phyloP scores from a whole-genome alignment of 176 grass and related monocot genomes.

The Tillandsia fasciculata region DNA sequence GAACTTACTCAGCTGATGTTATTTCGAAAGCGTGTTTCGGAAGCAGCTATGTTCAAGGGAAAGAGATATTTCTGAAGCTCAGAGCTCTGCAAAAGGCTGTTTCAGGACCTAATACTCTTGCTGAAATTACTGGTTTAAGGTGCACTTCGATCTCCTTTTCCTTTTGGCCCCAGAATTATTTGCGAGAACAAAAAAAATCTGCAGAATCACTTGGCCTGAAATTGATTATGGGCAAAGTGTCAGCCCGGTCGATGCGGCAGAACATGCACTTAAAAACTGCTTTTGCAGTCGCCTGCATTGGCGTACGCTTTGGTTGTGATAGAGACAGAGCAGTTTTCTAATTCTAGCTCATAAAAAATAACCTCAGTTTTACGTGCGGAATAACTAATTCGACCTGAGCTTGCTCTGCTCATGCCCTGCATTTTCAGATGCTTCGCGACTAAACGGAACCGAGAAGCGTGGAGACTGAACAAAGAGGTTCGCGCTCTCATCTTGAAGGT shows the following conservation, averaged over 20 bases:
- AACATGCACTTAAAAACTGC: no score
- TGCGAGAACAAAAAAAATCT: no score
- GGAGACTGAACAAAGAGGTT: conserved; percentile 77
- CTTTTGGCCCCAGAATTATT: background rate
- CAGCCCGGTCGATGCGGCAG: no score
- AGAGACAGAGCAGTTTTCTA: no score
- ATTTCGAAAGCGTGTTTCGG: conserved; percentile 91
- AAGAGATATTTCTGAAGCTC: conserved; percentile 76
- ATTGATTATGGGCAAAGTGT: no score
- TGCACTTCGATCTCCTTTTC: conserved; percentile 10
- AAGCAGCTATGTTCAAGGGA: conserved; percentile 84
- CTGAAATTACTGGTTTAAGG: conserved; percentile 86
- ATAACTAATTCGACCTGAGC: background rate
- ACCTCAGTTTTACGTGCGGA: no score
- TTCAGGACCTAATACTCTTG: conserved; percentile 67
- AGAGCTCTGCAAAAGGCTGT: conserved; percentile 73
- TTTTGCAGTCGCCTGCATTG: no score
- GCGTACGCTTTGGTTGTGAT: no score
- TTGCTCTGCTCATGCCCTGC: background rate
- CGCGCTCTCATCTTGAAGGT: conserved; percentile 60
- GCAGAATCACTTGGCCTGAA: no score
- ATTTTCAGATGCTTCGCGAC: conserved; percentile 44
- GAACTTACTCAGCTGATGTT: conserved; percentile 83
- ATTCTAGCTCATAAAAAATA: no score
- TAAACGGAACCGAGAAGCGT: conserved; percentile 44